Conservation (phyloP, 1,284 basidiomycete species). For the Pyrrhoderma lamaoense region DNA sequence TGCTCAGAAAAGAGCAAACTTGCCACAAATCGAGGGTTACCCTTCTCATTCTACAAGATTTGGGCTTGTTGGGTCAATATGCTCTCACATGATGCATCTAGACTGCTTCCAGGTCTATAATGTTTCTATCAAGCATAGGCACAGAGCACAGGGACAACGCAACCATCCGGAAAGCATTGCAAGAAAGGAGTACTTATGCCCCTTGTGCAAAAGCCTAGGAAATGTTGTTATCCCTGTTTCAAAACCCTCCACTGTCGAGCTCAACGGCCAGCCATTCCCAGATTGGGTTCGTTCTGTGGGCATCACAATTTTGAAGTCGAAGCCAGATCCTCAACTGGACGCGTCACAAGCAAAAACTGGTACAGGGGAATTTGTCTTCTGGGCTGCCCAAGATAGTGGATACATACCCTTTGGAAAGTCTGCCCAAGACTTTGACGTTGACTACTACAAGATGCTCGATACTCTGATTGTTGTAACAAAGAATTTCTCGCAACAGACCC, state of each 20-base stretch:
- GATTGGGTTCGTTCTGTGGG: constrained; percentile 80
- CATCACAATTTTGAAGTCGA: constrained; percentile 73
- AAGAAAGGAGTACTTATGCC: constrained; percentile 93
- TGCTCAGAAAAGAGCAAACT: constrained; percentile 34
- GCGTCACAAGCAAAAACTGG: constrained; percentile 67
- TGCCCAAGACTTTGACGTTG: constrained; percentile 43
- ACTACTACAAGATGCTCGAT: constrained; percentile 69
- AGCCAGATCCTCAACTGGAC: constrained; percentile 62
- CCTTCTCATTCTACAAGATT: constrained; percentile 68
- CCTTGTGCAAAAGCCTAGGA: constrained; percentile 95
- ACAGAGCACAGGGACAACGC: constrained; percentile 83
- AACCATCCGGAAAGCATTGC: constrained; percentile 94
- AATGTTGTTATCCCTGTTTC: constrained; percentile 89
- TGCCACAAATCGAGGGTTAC: constrained; percentile 67
- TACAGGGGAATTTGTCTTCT: constrained; percentile 79
- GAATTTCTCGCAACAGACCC: constrained; percentile 64
- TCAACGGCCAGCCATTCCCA: constrained; percentile 56
- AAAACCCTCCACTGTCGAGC: constrained; percentile 35
- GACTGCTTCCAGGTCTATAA: constrained; percentile 92
- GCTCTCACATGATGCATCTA: constrained; percentile 97
- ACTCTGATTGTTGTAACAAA: constrained; percentile 66
- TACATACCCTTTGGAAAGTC: constrained; percentile 51
- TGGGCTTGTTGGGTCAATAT: constrained; percentile 85
- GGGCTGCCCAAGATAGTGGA: constrained; percentile 70
- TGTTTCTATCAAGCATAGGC: constrained; percentile 80